phyloP scores from a whole-genome alignment of 202 grass and related monocot species.

The Elaeis oleifera region DNA sequence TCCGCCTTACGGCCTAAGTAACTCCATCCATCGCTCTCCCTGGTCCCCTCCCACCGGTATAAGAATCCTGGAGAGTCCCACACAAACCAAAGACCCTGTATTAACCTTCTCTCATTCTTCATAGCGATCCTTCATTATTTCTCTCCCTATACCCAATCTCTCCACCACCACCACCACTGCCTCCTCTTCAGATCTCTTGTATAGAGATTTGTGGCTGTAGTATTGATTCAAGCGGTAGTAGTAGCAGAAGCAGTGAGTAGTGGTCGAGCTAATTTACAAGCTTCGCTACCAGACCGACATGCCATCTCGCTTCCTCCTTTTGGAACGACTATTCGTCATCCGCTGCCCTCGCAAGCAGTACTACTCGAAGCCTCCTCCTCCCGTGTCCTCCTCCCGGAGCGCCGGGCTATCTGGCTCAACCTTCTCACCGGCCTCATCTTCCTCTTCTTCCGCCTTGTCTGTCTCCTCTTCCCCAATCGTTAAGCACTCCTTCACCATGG shows the following conservation, averaged over 20 bases:
- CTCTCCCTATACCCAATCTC: too few species aligned
- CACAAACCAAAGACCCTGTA: not conserved
- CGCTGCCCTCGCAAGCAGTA: constrained; percentile 22
- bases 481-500: constrained; percentile 18
- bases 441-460: constrained; percentile 42
- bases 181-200: too few species aligned
- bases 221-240: too few species aligned
- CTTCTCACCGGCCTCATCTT: constrained; percentile 27
- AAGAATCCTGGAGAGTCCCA: not conserved
- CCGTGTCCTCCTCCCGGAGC: constrained; percentile 23
- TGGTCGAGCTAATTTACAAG: not conserved
- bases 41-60: not conserved
- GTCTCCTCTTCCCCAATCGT: constrained; percentile 54
- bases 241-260: too few species aligned
- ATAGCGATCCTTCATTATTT: too few species aligned
- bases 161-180: too few species aligned
- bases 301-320: constrained; percentile 28
- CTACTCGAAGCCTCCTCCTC: constrained; percentile 25
- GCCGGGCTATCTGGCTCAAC: constrained; percentile 41
- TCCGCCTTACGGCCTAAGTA: constrained; percentile 6
- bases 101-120: not conserved
- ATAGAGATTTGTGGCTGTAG: too few species aligned
- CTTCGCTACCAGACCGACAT: constrained; percentile 29
- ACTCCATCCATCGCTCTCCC: not conserved
- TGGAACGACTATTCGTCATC: not conserved